These are phyloP conservation scores for Gomphus bonarii DNA, from an alignment of 1,284 basidiomycete genomes.

Conservation along the genomic window DNA sequence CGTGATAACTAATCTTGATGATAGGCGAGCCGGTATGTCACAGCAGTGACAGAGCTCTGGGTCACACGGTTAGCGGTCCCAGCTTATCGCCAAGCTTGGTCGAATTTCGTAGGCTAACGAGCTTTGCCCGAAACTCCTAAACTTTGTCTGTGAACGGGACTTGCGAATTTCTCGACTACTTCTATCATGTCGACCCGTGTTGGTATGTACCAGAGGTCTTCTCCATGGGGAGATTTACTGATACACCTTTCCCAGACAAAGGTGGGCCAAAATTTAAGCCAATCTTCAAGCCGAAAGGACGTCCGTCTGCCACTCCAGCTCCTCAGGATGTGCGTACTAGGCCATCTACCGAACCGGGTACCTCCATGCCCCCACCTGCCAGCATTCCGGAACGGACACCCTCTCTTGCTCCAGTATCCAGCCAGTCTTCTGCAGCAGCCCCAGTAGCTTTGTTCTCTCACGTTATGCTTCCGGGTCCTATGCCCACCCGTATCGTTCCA, in stretches of 20 bases:
- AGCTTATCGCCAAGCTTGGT: too few relatives aligned
- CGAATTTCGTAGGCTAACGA: too few relatives aligned
- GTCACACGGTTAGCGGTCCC: too few relatives aligned
- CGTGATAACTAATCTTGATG: too few relatives aligned
- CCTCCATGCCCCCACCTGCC: slow-evolving; percentile 18
- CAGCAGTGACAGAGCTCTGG: too few relatives aligned
- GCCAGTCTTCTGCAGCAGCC: background rate
- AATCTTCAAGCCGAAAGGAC: slow-evolving; percentile 42
- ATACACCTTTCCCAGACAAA: slow-evolving; percentile 42
- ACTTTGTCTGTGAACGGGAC: too few relatives aligned
- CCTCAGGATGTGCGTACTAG: slow-evolving; percentile 20
- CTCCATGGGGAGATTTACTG: slow-evolving; percentile 2
- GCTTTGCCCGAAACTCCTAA: too few relatives aligned
- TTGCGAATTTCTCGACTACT: background rate
- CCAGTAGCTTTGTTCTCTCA: background rate
- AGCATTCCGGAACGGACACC: slow-evolving; percentile 12
- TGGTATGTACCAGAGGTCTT: slow-evolving; percentile 40
- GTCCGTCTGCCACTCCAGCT: slow-evolving; percentile 20
- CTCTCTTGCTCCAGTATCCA: background rate
- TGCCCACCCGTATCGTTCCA: background rate
- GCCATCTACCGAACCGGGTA: slow-evolving; percentile 27
- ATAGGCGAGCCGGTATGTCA: too few relatives aligned
- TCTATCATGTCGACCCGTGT: slow-evolving; percentile 61
- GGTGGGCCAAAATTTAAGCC: slow-evolving; percentile 60
- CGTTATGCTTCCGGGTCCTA: background rate